phyloP scores from a whole-genome alignment of 2,329 filamentous ascomycete species.

The Ciborinia camelliae region DNA sequence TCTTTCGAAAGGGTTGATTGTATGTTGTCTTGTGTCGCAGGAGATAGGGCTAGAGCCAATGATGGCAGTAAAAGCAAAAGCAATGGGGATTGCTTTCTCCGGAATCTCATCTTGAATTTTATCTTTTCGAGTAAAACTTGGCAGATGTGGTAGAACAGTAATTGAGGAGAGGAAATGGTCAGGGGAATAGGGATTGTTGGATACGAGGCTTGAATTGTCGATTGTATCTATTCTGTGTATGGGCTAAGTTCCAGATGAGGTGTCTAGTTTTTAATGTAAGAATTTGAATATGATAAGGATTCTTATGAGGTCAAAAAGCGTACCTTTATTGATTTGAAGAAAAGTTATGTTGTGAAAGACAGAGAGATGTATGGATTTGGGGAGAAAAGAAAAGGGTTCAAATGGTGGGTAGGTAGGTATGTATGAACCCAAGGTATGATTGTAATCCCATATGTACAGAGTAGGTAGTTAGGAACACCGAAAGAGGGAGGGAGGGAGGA shows the following conservation, averaged over 20 bases:
- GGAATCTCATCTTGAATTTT: slow-evolving; percentile 53
- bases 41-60: slow-evolving; percentile 45
- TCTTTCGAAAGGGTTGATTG: slow-evolving; percentile 29
- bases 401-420: neutral
- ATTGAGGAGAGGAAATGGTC: neutral
- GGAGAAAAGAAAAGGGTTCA: neutral
- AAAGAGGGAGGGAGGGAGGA: slow-evolving; percentile 12
- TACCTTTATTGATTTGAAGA: neutral
- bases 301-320: neutral
- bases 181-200: neutral
- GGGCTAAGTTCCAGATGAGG: neutral
- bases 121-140: slow-evolving; percentile 11
- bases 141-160: neutral
- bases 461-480: neutral
- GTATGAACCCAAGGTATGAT: too few relatives aligned
- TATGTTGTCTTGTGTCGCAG: slow-evolving; percentile 30
- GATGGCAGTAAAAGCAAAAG: slow-evolving; percentile 59
- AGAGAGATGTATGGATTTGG: neutral
- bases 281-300: neutral
- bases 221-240: too few relatives aligned
- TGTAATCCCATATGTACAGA: too few relatives aligned
- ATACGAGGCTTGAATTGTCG: neutral
- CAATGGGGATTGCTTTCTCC: slow-evolving; percentile 51
- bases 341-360: neutral
- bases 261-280: slow-evolving; percentile 6